A percentile compares a stretch with the other conserved stretches of the same genome.
Evolutionary conservation across 2,329 filamentous ascomycete species (phyloP).

Genomic region (Scolecobasidium constrictum): DNA sequence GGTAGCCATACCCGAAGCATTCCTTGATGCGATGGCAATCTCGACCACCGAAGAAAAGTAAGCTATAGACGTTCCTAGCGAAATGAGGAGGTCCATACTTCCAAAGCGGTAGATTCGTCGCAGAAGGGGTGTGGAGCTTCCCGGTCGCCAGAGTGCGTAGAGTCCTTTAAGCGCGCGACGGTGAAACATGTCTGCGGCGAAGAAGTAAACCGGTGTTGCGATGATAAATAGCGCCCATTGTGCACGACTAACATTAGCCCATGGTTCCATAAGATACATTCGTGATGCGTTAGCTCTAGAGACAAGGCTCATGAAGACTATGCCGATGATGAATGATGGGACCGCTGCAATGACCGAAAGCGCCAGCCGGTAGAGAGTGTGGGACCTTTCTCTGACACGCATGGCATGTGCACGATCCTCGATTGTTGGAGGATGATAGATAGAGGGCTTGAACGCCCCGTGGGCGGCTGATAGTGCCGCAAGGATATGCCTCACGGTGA

Average conservation of each 20-base stretch:
- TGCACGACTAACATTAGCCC: slow-evolving; percentile 55
- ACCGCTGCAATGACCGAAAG: slow-evolving; percentile 61
- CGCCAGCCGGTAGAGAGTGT: slow-evolving; percentile 58
- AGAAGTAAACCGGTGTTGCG: slow-evolving; percentile 78
- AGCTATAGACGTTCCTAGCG: slow-evolving; percentile 75
- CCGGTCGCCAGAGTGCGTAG: slow-evolving; percentile 61
- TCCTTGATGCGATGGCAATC: slow-evolving; percentile 47
- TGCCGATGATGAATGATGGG: slow-evolving; percentile 76
- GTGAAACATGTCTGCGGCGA: slow-evolving; percentile 79
- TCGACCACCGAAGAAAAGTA: slow-evolving; percentile 75
- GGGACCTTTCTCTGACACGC: slow-evolving; percentile 55
- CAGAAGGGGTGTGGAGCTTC: slow-evolving; percentile 61
- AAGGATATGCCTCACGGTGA: slow-evolving; percentile 70
- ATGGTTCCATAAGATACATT: slow-evolving; percentile 56
- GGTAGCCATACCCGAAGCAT: slow-evolving; percentile 11
- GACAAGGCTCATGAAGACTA: slow-evolving; percentile 83
- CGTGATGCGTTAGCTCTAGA: slow-evolving; percentile 46
- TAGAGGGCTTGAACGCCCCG: slow-evolving; percentile 51
- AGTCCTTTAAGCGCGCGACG: slow-evolving; percentile 68
- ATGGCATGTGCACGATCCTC: slow-evolving; percentile 72
- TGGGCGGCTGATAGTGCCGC: slow-evolving; percentile 56
- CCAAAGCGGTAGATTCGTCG: slow-evolving; percentile 84
- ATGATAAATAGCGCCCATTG: slow-evolving; percentile 74
- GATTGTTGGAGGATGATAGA: slow-evolving; percentile 72
- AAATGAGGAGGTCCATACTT: slow-evolving; percentile 93